phyloP scores from a whole-genome alignment of 2,329 filamentous ascomycete genomes.

The Biscogniauxia sp. region DNA sequence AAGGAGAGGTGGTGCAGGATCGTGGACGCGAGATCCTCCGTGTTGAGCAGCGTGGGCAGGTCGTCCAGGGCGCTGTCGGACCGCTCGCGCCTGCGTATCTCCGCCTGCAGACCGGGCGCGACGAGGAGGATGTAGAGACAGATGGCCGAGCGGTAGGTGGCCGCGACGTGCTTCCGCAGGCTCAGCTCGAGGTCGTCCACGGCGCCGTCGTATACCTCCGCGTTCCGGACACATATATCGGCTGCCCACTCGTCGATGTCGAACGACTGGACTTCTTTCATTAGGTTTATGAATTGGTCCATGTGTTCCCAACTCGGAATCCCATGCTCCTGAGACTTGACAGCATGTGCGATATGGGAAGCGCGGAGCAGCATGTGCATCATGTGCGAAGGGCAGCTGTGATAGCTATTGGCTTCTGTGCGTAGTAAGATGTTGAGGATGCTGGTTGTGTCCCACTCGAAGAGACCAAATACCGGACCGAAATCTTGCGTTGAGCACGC shows the following conservation, averaged over 20 bases:
- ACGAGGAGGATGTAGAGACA: conserved; percentile 46
- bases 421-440: conserved; percentile 26
- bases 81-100: conserved; percentile 11
- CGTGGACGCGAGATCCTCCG: conserved; percentile 45
- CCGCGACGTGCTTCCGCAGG: conserved; percentile 41
- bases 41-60: conserved; percentile 38
- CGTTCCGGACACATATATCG: conserved; percentile 33
- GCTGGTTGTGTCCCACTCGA: conserved; percentile 18
- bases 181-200: conserved; percentile 39
- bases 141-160: conserved; percentile 45
- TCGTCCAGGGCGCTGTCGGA: background rate
- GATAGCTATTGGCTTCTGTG: conserved; percentile 31
- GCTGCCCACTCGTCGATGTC: conserved; percentile 43
- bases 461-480: conserved; percentile 38
- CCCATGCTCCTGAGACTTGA: conserved; percentile 22
- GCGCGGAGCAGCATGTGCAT: conserved; percentile 45
- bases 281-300: conserved; percentile 37
- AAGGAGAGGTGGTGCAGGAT: conserved; percentile 50
- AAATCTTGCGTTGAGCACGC: conserved; percentile 33
- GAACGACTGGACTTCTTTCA: conserved; percentile 41
- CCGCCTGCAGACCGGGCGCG: conserved; percentile 21
- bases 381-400: conserved; percentile 35
- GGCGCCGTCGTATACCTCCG: conserved; percentile 26
- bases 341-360: conserved; percentile 43
- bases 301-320: conserved; percentile 34